Conservation (phyloP, 495 filamentous ascomycete genomes). For the Peziza echinospora region DNA sequence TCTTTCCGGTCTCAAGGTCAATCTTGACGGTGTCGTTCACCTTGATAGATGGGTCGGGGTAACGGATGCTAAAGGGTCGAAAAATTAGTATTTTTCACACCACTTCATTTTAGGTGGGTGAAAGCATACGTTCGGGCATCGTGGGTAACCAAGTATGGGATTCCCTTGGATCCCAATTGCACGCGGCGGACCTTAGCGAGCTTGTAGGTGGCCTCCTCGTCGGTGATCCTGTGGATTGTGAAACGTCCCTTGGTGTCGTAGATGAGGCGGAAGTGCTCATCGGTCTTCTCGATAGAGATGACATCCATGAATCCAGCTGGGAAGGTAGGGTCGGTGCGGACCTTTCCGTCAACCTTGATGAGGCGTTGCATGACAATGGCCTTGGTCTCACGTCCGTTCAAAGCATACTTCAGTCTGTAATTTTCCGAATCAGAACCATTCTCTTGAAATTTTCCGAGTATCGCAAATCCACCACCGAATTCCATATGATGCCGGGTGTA, state of each 20-base stretch:
- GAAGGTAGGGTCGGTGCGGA: conserved; percentile 95
- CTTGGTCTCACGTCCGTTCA: conserved; percentile 88
- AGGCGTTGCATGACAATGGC: conserved; percentile 98
- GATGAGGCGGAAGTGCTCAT: conserved; percentile 98
- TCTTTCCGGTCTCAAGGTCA: conserved; percentile 88
- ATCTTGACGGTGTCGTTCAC: conserved; percentile 99
- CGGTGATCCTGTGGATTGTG: conserved; percentile 96
- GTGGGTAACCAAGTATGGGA: conserved; percentile 99
- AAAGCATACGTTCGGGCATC: conserved; percentile 99
- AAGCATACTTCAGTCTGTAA: conserved; percentile 84
- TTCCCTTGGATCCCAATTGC: conserved; percentile 94
- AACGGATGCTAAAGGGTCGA: conserved; percentile 57
- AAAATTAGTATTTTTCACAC: not conserved
- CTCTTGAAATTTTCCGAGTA: not conserved
- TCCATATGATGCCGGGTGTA: no score
- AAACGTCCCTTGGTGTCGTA: conserved; percentile 99
- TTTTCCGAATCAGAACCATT: not conserved
- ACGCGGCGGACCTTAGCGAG: conserved; percentile 98
- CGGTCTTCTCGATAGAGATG: conserved; percentile 97
- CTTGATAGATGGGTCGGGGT: conserved; percentile 92
- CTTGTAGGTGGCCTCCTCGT: conserved; percentile 98
- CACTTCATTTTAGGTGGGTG: conserved; percentile 39
- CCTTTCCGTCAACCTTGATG: conserved; percentile 98
- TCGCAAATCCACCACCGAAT: no score
- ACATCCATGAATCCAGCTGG: conserved; percentile 99